A percentile compares a stretch with the other conserved stretches of the same genome.
phyloP scores from a whole-genome alignment of 345 rosid genomes.

The Eucalyptus regnans region DNA sequence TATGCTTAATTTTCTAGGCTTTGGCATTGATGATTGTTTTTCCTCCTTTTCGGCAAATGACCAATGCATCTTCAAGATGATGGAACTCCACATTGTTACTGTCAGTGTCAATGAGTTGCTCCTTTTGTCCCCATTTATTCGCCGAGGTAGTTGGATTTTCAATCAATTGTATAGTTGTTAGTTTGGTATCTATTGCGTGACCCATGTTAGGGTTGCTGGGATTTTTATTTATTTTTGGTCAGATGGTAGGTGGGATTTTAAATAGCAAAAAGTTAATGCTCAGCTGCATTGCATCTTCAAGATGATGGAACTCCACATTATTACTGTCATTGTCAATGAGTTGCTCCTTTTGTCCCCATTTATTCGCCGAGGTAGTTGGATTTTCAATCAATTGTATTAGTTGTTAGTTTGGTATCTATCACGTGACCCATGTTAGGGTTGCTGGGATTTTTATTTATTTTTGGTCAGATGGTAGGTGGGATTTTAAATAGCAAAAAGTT shows the following conservation, averaged over 20 bases:
- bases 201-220: too few relatives aligned
- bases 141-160: neutral
- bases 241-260: too few relatives aligned
- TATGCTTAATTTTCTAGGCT: neutral
- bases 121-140: neutral
- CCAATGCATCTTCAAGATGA: neutral
- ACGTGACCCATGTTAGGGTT: too few relatives aligned
- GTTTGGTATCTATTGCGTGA: too few relatives aligned
- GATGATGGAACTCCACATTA: neutral
- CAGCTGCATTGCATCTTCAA: neutral
- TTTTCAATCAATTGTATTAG: neutral
- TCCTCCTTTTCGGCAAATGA: neutral
- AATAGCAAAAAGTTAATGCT: neutral
- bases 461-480: too few relatives aligned
- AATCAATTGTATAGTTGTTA: neutral
- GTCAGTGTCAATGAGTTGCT: neutral
- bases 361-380: neutral
- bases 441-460: too few relatives aligned
- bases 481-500: too few relatives aligned
- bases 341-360: neutral
- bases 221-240: too few relatives aligned
- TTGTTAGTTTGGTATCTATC: neutral
- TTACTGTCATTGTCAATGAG: neutral
- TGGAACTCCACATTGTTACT: neutral
- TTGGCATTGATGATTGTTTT: neutral